phyloP scores from a whole-genome alignment of 176 grass and related monocot genomes.

The Ensete glaucum region DNA sequence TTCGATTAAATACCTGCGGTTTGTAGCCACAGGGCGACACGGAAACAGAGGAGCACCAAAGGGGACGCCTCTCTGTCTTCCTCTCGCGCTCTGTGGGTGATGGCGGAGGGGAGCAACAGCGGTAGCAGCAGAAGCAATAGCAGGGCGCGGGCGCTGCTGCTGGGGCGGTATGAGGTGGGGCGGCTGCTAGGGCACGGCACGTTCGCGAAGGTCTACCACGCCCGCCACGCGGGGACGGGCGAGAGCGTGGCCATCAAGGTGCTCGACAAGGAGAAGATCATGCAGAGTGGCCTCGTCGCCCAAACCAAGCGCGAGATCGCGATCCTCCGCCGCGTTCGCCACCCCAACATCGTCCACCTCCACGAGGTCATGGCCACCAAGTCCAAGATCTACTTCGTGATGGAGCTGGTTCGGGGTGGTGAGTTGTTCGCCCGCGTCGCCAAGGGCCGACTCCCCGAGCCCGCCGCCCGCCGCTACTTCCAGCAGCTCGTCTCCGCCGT shows the following conservation, averaged over 20 bases:
- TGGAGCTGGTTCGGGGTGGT: slow-evolving; percentile 58
- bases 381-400: slow-evolving; percentile 46
- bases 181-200: slow-evolving; percentile 48
- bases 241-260: slow-evolving; percentile 57
- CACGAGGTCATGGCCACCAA: slow-evolving; percentile 59
- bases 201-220: slow-evolving; percentile 54
- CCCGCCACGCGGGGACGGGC: slow-evolving; percentile 11
- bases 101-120: background rate
- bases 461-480: slow-evolving; percentile 37
- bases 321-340: slow-evolving; percentile 32
- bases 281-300: slow-evolving; percentile 25
- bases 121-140: background rate
- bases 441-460: slow-evolving; percentile 29
- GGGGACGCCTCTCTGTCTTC: background rate
- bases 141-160: slow-evolving; percentile 10
- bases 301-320: slow-evolving; percentile 56
- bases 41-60: background rate
- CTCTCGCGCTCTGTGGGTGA: background rate
- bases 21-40: background rate
- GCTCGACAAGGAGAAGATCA: slow-evolving; percentile 42
- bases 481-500: slow-evolving; percentile 50
- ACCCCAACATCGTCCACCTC: slow-evolving; percentile 52
- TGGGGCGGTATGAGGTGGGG: slow-evolving; percentile 36
- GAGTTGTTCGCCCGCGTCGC: slow-evolving; percentile 35
- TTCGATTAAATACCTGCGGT: background rate